These are phyloP conservation scores for Boletus eberwhitei DNA, from an alignment of 768 basidiomycete genomes.

Conservation along the genomic window DNA sequence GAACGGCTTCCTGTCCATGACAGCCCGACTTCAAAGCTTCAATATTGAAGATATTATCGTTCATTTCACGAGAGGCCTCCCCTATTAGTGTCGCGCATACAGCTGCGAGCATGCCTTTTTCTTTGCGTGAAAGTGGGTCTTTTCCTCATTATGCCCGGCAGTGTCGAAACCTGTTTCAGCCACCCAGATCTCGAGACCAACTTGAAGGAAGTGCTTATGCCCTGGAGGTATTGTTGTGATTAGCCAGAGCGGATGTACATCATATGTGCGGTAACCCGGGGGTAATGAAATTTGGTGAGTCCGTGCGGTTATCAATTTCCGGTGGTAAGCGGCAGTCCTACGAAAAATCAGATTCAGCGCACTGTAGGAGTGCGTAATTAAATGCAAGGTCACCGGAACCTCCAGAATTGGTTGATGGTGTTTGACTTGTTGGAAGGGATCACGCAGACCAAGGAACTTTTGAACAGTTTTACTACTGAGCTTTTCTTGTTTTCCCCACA, in stretches of 20 bases:
- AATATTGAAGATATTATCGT: no score
- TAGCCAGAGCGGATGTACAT: background rate
- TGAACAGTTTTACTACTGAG: background rate
- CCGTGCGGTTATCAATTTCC: background rate
- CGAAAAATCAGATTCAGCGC: background rate
- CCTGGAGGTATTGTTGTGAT: background rate
- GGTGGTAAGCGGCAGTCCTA: background rate
- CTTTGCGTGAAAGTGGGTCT: background rate
- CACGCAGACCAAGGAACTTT: background rate
- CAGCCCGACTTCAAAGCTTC: no score
- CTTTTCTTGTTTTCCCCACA: background rate
- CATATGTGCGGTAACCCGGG: background rate
- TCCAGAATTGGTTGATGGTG: background rate
- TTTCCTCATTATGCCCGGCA: background rate
- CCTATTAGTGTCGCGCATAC: background rate
- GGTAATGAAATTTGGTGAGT: background rate
- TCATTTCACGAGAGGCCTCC: no score
- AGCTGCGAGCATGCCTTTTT: background rate
- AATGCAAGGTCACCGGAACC: background rate
- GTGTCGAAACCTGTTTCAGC: background rate
- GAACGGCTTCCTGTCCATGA: no score
- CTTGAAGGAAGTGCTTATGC: background rate
- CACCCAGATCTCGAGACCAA: background rate
- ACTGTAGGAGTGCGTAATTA: background rate
- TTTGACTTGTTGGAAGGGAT: no score